Base-by-base conservation (phyloP, 108 stramenopile genomes). In the Mayamaea pseudoterrestris region DNA sequence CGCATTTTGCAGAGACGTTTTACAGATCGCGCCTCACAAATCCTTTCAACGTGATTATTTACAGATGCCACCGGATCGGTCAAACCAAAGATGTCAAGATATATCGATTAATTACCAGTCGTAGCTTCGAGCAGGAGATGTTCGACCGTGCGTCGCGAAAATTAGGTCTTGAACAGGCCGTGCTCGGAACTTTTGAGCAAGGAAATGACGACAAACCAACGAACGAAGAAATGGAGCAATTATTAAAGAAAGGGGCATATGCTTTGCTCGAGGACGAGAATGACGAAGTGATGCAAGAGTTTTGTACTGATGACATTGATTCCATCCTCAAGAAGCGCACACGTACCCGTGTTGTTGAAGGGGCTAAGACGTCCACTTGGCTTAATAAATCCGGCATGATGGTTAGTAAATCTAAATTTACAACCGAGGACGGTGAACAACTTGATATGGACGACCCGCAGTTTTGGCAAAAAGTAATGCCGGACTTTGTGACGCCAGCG, bases 11-110 rank as follows among this genome's bases (percentile, higher is more conserved):
- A n/a, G n/a, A n/a, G n/a, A n/a, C n/a, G n/a, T n/a, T n/a, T n/a
- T n/a, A n/a, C n/a, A n/a, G n/a, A n/a, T n/a, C n/a, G n/a, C n/a
- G n/a, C n/a, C n/a, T n/a, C n/a, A n/a, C n/a, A n/a, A n/a, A n/a
- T n/a, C n/a, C n/a, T n/a, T n/a, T n/a, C n/a, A n/a, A n/a, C 68
- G 95, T 94, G 9, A 81, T 95, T n/a, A n/a, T n/a, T n/a, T n/a
- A n/a, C n/a, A n/a, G n/a, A 41, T 96, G 94, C 46, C 98, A 99
- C 69, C 83, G 98, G 44, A 96, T 99, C 46, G 98, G 98, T n/a
- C 94, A 97, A 65, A 92, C 90, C 5, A 91, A 93, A 51, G 87
- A 93, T 52, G 98, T 99, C 26, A 71, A 57, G 55, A 91, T 99
- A 30, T 99, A 95, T 57, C 90, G 98, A 44, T 71, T 99, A 11